These are phyloP conservation scores for Bjerkandera adusta DNA, from an alignment of 1,284 basidiomycete species.

Conservation along the genomic window DNA sequence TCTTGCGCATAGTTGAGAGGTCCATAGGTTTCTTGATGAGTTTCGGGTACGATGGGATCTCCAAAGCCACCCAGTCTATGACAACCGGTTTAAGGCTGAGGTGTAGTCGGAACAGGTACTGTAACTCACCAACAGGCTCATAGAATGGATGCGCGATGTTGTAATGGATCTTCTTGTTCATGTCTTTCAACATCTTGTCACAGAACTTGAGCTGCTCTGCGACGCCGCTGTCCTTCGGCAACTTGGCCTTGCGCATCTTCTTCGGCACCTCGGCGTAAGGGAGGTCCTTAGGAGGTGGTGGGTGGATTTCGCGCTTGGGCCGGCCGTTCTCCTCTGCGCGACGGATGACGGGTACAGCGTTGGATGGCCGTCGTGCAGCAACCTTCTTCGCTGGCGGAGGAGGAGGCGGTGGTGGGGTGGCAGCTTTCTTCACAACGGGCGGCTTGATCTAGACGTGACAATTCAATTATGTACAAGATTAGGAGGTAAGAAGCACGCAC, in stretches of 20 bases:
- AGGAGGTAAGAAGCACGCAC: conserved; percentile 42
- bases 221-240: conserved; percentile 65
- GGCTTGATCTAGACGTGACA: conserved; percentile 44
- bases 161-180: conserved; percentile 81
- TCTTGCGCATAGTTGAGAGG: conserved; percentile 82
- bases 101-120: background rate
- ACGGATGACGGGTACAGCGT: conserved; percentile 76
- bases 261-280: conserved; percentile 78
- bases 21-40: conserved; percentile 96
- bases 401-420: conserved; percentile 38
- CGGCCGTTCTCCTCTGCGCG: conserved; percentile 71
- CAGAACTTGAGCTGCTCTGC: conserved; percentile 88
- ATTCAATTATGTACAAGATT: conserved; percentile 13
- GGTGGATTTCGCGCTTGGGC: conserved; percentile 96
- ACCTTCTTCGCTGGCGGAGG: conserved; percentile 45
- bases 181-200: conserved; percentile 70
- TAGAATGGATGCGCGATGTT: conserved; percentile 84
- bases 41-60: conserved; percentile 85
- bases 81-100: background rate
- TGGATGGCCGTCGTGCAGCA: conserved; percentile 61
- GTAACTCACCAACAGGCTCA: conserved; percentile 82
- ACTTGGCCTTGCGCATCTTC: conserved; percentile 62
- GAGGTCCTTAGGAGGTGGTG: conserved; percentile 90
- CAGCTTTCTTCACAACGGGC: conserved; percentile 49
- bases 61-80: conserved; percentile 73